These are phyloP conservation scores for Exophiala bonariae DNA, from an alignment of 2,329 filamentous ascomycete genomes.

Conservation along the genomic window DNA sequence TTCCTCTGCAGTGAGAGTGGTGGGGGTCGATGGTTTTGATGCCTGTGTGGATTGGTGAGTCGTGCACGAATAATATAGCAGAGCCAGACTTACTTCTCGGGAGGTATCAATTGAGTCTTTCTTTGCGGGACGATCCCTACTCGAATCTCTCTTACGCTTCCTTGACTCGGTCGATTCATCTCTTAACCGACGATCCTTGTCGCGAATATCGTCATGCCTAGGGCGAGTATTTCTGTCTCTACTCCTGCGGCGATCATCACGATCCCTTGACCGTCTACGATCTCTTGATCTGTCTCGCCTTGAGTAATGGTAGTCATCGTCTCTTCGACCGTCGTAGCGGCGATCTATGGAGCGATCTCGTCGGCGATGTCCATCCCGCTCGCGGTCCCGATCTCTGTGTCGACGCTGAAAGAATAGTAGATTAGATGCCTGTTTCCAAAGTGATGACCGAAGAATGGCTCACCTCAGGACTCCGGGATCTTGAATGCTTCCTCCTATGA, in stretches of 20 bases:
- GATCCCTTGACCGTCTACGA: slow-evolving; percentile 60
- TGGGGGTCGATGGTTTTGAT: slow-evolving; percentile 52
- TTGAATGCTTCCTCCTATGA: slow-evolving; percentile 37
- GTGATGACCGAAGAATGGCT: slow-evolving; percentile 20
- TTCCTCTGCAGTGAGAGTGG: slow-evolving; percentile 63
- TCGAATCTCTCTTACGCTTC: slow-evolving; percentile 67
- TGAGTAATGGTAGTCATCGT: slow-evolving; percentile 64
- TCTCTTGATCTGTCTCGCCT: slow-evolving; percentile 66
- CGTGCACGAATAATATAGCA: slow-evolving; percentile 19
- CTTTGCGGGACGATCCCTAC: slow-evolving; percentile 54
- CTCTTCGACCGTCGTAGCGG: slow-evolving; percentile 56
- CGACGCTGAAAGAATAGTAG: slow-evolving; percentile 15
- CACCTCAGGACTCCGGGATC: slow-evolving; percentile 49
- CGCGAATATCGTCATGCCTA: slow-evolving; percentile 72
- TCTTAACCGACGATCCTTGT: slow-evolving; percentile 62
- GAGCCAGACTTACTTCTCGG: slow-evolving; percentile 56
- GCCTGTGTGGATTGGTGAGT: slow-evolving; percentile 42
- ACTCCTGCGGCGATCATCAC: slow-evolving; percentile 59
- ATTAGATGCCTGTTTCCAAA: slow-evolving; percentile 5
- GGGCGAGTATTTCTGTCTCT: slow-evolving; percentile 68
- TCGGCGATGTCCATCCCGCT: slow-evolving; percentile 62
- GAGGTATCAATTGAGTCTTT: slow-evolving; percentile 52
- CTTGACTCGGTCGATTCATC: slow-evolving; percentile 72
- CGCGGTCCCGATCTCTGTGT: slow-evolving; percentile 30
- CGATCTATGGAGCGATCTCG: slow-evolving; percentile 67